phyloP scores from a whole-genome alignment of 225 moss, liverwort and hornwort genomes.

The Neckera pumila region DNA sequence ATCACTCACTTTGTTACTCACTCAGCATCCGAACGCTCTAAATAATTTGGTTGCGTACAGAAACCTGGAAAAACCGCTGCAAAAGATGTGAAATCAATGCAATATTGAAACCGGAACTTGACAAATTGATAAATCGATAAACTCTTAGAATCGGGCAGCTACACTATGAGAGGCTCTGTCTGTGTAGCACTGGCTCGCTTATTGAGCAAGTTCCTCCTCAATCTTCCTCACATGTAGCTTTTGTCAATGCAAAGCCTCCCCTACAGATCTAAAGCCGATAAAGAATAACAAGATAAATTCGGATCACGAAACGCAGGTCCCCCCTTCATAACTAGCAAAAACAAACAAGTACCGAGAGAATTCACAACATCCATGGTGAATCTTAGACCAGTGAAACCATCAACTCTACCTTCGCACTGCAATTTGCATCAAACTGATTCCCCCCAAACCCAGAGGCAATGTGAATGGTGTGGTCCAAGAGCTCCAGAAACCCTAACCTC shows the following conservation, averaged over 20 bases:
- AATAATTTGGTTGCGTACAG: neutral
- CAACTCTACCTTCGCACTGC: neutral
- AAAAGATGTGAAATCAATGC: neutral
- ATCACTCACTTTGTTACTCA: neutral
- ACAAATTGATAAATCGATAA: neutral
- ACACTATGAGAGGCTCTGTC: neutral
- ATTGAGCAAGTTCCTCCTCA: neutral
- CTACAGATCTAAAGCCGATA: neutral
- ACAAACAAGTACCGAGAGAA: neutral
- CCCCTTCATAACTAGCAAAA: neutral
- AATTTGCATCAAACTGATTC: neutral
- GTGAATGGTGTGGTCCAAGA: neutral
- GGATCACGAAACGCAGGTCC: neutral
- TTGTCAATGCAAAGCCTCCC: neutral
- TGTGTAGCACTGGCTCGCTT: neutral
- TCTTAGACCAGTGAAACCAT: neutral
- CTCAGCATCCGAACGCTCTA: neutral
- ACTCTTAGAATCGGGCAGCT: neutral
- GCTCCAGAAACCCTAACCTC: neutral
- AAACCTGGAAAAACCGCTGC: neutral
- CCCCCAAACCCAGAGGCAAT: neutral
- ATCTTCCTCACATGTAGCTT: neutral
- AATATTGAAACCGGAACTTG: neutral
- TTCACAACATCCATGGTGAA: neutral
- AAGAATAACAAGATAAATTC: neutral